A percentile compares a stretch with the other conserved stretches of the same genome.
Evolutionary conservation across 1,284 basidiomycete species (phyloP).

Genomic region (Kwoniella shivajii): DNA sequence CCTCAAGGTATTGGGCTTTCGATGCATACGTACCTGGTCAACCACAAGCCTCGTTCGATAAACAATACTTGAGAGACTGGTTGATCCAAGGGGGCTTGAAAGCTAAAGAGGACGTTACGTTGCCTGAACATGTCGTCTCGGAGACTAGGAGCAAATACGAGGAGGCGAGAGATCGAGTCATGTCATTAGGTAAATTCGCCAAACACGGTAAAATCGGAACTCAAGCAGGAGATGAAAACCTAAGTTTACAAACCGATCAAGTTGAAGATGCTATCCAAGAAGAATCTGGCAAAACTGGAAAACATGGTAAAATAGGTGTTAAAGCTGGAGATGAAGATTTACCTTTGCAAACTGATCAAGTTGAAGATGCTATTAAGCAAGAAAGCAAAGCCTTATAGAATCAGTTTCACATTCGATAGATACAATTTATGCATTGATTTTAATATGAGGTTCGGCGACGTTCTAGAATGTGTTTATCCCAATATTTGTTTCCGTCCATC

Average conservation of each 20-base stretch:
- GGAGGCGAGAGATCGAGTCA: constrained; percentile 73
- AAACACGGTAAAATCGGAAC: constrained; percentile 2
- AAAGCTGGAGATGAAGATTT: constrained; percentile 8
- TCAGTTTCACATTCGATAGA: too few species aligned
- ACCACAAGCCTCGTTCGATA: constrained; percentile 89
- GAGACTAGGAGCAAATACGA: constrained; percentile 77
- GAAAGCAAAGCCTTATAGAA: too few species aligned
- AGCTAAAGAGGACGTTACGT: constrained; percentile 73
- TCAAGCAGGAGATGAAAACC: constrained; percentile 13
- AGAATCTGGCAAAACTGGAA: constrained; percentile 3
- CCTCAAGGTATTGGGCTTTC: constrained; percentile 93
- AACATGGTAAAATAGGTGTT: background rate
- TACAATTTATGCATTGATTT: too few species aligned
- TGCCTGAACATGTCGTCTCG: constrained; percentile 72
- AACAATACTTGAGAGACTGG: constrained; percentile 95
- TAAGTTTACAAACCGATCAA: constrained; percentile 23
- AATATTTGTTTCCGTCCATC: too few species aligned
- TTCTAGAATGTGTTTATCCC: too few species aligned
- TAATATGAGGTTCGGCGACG: too few species aligned
- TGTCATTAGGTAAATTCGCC: constrained; percentile 50
- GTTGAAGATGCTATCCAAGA: constrained; percentile 20
- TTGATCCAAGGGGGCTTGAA: constrained; percentile 69
- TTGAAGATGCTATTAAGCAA: constrained; percentile 17
- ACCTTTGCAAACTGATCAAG: constrained; percentile 21
- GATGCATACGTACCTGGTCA: constrained; percentile 72